These are phyloP conservation scores for Aspergillus melleus DNA, from an alignment of 2,329 filamentous ascomycete species.

Conservation along the genomic window DNA sequence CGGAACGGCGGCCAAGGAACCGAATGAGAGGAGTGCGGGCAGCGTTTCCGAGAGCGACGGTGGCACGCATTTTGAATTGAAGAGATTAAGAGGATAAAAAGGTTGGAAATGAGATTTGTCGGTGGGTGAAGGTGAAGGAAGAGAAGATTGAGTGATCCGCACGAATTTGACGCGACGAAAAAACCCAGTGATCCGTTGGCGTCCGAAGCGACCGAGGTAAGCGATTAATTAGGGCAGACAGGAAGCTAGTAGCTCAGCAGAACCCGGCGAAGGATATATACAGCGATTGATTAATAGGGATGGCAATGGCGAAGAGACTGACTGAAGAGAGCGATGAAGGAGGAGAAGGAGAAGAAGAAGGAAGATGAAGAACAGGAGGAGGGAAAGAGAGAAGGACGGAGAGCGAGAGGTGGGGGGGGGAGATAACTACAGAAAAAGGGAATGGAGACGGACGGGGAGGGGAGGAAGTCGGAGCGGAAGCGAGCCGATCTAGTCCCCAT, in stretches of 20 bases:
- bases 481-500: conserved; percentile 9
- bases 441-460: conserved; percentile 12
- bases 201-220: conserved; percentile 29
- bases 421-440: conserved; percentile 5
- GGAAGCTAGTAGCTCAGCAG: conserved; percentile 4
- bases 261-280: conserved; percentile 4
- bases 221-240: conserved; percentile 8
- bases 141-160: conserved; percentile 18
- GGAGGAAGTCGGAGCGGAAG: conserved; percentile 16
- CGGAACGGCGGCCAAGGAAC: conserved; percentile 49
- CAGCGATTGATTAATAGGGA: background rate
- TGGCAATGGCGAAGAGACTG: background rate
- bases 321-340: background rate
- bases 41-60: conserved; percentile 42
- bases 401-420: conserved; percentile 14
- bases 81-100: conserved; percentile 5
- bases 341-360: conserved; percentile 3
- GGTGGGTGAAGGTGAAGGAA: conserved; percentile 6
- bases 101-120: conserved; percentile 6
- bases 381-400: conserved; percentile 14
- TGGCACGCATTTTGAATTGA: conserved; percentile 42
- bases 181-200: conserved; percentile 28
- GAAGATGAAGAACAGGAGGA: conserved; percentile 11
- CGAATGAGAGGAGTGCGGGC: conserved; percentile 51
- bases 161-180: conserved; percentile 5